Percentiles rank a stretch among this genome's conserved stretches.
These are phyloP conservation scores for Citropsis articulata DNA, from an alignment of 345 rosid species.

Conservation along the genomic window DNA sequence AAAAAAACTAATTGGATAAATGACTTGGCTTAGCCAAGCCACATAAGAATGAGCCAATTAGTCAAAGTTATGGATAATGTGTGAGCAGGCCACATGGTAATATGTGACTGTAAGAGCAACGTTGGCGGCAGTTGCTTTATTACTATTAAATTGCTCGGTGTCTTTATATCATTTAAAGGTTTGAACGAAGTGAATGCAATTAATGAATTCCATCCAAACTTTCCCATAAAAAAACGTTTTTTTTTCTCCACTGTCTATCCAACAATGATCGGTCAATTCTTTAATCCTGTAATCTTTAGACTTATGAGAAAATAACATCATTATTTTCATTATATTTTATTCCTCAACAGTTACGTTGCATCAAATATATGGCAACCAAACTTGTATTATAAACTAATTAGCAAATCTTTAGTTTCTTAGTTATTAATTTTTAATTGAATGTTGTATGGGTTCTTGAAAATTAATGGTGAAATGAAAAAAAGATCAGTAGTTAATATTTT, in stretches of 20 bases:
- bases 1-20: background rate
- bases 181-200: slow-evolving; percentile 41
- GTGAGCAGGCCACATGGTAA: background rate
- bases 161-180: slow-evolving; percentile 42
- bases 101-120: background rate
- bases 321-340: background rate
- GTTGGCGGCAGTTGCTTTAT: slow-evolving; percentile 3
- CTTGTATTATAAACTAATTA: background rate
- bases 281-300: background rate
- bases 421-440: no score
- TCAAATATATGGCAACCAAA: background rate
- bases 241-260: background rate
- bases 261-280: slow-evolving; percentile 15
- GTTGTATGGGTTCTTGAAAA: no score
- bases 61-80: background rate
- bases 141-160: slow-evolving; percentile 14
- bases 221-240: background rate
- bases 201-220: slow-evolving; percentile 51
- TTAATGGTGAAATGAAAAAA: no score
- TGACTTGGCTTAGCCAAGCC: slow-evolving; percentile 2
- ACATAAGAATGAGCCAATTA: background rate
- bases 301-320: background rate
- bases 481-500: no score
- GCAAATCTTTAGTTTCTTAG: no score
- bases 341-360: background rate